phyloP scores from a whole-genome alignment of 2,329 filamentous ascomycete genomes.

The Penicillium sp. region DNA sequence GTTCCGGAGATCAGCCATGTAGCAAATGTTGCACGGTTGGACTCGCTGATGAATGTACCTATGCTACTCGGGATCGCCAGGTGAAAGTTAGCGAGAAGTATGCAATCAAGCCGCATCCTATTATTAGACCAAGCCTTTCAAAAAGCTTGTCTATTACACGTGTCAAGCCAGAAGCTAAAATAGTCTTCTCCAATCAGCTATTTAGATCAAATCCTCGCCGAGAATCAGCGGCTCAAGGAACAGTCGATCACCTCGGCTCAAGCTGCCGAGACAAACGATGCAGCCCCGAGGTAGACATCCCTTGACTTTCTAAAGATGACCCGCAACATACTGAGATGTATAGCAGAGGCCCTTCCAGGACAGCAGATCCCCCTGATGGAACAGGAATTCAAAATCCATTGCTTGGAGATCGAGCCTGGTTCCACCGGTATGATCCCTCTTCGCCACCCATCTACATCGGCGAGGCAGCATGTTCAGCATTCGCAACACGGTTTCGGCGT shows the following conservation, averaged over 20 bases:
- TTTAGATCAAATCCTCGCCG: slow-evolving; percentile 35
- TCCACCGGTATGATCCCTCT: slow-evolving; percentile 37
- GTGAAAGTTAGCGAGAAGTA: slow-evolving; percentile 43
- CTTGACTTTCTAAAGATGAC: not conserved
- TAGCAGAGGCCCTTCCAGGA: slow-evolving; percentile 14
- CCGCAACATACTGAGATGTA: not conserved
- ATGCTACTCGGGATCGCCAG: slow-evolving; percentile 45
- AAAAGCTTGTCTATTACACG: not conserved
- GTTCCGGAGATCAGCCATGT: slow-evolving; percentile 48
- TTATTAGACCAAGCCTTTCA: not conserved
- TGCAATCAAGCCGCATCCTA: not conserved
- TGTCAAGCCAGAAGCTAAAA: slow-evolving; percentile 4
- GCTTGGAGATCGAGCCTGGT: slow-evolving; percentile 40
- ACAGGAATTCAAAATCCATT: slow-evolving; percentile 36
- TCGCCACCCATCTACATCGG: slow-evolving; percentile 41
- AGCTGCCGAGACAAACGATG: slow-evolving; percentile 23
- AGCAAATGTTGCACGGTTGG: slow-evolving; percentile 42
- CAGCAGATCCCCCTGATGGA: slow-evolving; percentile 28
- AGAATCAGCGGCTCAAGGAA: slow-evolving; percentile 35
- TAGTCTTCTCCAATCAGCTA: slow-evolving; percentile 27
- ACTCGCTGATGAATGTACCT: slow-evolving; percentile 41
- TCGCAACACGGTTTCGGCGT: slow-evolving; percentile 41
- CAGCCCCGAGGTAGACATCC: slow-evolving; percentile 15
- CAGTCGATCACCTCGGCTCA: slow-evolving; percentile 31
- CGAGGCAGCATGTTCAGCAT: slow-evolving; percentile 43